These are phyloP conservation scores for Diaporthe sp. DNA, from an alignment of 2,329 filamentous ascomycete species.

Conservation along the genomic window DNA sequence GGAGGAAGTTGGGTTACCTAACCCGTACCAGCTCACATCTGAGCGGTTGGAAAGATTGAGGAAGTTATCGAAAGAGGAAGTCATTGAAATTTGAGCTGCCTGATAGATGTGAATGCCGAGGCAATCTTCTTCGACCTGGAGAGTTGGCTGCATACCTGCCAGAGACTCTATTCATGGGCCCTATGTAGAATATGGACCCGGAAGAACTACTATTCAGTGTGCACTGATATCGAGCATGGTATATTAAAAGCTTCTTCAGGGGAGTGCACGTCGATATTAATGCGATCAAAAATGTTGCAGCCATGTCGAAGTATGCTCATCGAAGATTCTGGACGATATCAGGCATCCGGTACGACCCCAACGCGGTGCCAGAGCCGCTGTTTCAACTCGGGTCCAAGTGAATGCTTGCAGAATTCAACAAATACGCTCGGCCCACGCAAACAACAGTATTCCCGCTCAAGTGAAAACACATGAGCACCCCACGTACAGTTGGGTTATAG, in stretches of 20 bases:
- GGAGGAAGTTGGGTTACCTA: slow-evolving; percentile 50
- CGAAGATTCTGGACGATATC: slow-evolving; percentile 22
- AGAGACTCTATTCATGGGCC: too few relatives aligned
- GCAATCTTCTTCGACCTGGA: not conserved
- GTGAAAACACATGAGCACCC: not conserved
- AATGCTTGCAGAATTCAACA: too few relatives aligned
- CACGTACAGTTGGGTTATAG: not conserved
- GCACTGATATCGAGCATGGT: too few relatives aligned
- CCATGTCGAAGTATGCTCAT: slow-evolving; percentile 25
- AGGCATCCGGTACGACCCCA: slow-evolving; percentile 21
- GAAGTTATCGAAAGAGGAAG: not conserved
- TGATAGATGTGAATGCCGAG: rapidly evolving
- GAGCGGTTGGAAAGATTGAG: slow-evolving; percentile 27
- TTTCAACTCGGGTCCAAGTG: too few relatives aligned
- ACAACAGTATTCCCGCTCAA: too few relatives aligned
- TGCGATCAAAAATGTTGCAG: not conserved
- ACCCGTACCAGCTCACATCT: slow-evolving; percentile 39
- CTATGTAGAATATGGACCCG: too few relatives aligned
- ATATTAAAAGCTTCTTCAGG: slow-evolving; percentile 17
- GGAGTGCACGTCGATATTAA: slow-evolving; percentile 26
- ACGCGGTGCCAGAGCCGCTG: slow-evolving; percentile 14
- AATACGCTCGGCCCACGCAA: too few relatives aligned
- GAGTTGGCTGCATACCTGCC: too few relatives aligned
- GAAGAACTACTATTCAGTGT: too few relatives aligned
- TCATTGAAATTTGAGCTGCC: not conserved